Conservation (phyloP, 768 basidiomycete genomes). For the Punctularia strigosozonata region DNA sequence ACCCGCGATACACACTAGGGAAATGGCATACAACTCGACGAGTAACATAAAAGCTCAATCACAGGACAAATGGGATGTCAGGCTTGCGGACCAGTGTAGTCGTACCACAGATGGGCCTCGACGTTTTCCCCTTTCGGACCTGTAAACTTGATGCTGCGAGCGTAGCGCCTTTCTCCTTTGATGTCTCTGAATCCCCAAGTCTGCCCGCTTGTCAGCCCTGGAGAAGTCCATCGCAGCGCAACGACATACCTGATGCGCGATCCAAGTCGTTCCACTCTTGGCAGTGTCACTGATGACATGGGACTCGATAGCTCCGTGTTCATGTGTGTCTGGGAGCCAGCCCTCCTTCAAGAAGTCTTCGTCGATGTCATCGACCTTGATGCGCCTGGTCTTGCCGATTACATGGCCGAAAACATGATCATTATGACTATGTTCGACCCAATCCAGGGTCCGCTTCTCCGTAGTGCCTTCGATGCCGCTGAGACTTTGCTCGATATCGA, state of each 20-base stretch:
- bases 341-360: slow-evolving; percentile 25
- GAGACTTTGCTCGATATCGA: slow-evolving; percentile 53
- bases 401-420: slow-evolving; percentile 55
- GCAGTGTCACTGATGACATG: slow-evolving; percentile 46
- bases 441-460: slow-evolving; percentile 47
- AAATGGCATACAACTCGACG: too few relatives aligned
- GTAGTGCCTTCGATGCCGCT: slow-evolving; percentile 45
- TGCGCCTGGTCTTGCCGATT: slow-evolving; percentile 24
- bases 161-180: slow-evolving; percentile 47
- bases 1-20: too few relatives aligned
- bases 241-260: slow-evolving; percentile 42
- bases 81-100: slow-evolving; percentile 45
- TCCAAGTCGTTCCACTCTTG: slow-evolving; percentile 53
- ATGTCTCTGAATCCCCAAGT: slow-evolving; percentile 56
- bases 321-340: slow-evolving; percentile 30
- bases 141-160: slow-evolving; percentile 50
- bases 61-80: too few relatives aligned
- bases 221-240: background rate
- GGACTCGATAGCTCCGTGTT: slow-evolving; percentile 22
- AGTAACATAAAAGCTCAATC: too few relatives aligned
- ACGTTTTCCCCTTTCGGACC: slow-evolving; percentile 49
- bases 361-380: slow-evolving; percentile 18
- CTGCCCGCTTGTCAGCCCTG: slow-evolving; percentile 19
- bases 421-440: slow-evolving; percentile 37
- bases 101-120: slow-evolving; percentile 46